Evolutionary conservation across 2,329 filamentous ascomycete species (phyloP).

Genomic region (Talaromyces albobiverticillius): DNA sequence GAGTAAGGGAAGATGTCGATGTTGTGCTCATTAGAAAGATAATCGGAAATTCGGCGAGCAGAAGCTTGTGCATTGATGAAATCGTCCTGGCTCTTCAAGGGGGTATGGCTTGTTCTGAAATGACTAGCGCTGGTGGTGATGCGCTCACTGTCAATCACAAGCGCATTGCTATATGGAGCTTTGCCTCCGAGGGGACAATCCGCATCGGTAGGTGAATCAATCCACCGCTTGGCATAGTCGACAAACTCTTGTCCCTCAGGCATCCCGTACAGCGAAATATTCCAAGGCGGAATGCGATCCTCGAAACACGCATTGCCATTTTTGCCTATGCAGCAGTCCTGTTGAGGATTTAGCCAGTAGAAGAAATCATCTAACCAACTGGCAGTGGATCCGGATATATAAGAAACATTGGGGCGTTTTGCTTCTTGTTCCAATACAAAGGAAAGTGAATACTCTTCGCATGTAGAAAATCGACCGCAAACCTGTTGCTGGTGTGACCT

Average conservation of each 20-base stretch:
- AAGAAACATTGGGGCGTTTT: slow-evolving; percentile 82
- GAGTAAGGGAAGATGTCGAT: slow-evolving; percentile 93
- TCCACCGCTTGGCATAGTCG: slow-evolving; percentile 78
- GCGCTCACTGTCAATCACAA: slow-evolving; percentile 70
- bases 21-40: slow-evolving; percentile 68
- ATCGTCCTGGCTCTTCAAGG: slow-evolving; percentile 81
- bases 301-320: slow-evolving; percentile 73
- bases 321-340: slow-evolving; percentile 75
- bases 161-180: slow-evolving; percentile 79
- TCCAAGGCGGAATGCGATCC: slow-evolving; percentile 76
- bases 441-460: slow-evolving; percentile 75
- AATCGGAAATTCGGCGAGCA: slow-evolving; percentile 79
- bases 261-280: slow-evolving; percentile 85
- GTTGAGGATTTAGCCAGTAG: slow-evolving; percentile 87
- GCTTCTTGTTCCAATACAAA: slow-evolving; percentile 93
- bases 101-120: slow-evolving; percentile 87
- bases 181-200: slow-evolving; percentile 85
- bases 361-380: slow-evolving; percentile 98
- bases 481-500: slow-evolving; percentile 76
- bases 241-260: slow-evolving; percentile 90
- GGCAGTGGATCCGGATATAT: slow-evolving; percentile 81
- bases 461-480: slow-evolving; percentile 88
- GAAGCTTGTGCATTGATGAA: slow-evolving; percentile 90
- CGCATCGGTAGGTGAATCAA: slow-evolving; percentile 73
- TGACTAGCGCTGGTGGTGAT: slow-evolving; percentile 75